Conservation (phyloP, 2,329 filamentous ascomycete genomes). For the Cadophora luteo-olivacea region DNA sequence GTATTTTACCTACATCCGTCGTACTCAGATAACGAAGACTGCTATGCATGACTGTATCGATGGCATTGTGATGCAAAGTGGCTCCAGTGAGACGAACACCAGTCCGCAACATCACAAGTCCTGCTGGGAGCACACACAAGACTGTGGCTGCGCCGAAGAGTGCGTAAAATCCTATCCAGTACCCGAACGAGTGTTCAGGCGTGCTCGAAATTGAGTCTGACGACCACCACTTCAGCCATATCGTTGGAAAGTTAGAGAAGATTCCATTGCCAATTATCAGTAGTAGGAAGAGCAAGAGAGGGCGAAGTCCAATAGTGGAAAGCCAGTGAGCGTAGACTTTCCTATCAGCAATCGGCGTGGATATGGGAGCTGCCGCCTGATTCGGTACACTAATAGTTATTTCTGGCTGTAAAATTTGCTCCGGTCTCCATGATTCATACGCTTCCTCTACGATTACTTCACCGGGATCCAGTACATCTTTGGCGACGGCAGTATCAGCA, state of each 20-base stretch:
- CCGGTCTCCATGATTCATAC: background rate
- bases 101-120: background rate
- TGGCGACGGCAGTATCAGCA: too few species aligned
- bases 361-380: background rate
- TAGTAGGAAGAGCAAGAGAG: background rate
- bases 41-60: background rate
- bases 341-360: background rate
- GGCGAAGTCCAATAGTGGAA: background rate
- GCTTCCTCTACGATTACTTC: background rate
- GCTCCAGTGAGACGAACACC: background rate
- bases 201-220: background rate
- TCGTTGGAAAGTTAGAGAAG: background rate
- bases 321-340: background rate
- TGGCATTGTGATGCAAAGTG: background rate
- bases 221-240: slow-evolving; percentile 1
- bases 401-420: background rate
- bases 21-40: background rate
- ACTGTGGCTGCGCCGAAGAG: background rate
- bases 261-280: background rate
- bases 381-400: too few species aligned
- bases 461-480: background rate
- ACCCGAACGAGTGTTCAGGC: background rate
- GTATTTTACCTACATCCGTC: background rate
- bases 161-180: background rate
- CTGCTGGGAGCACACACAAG: background rate